These are phyloP conservation scores for Spirogloea muscicola DNA, from an alignment of 139 green algal genomes.

Conservation along the genomic window DNA sequence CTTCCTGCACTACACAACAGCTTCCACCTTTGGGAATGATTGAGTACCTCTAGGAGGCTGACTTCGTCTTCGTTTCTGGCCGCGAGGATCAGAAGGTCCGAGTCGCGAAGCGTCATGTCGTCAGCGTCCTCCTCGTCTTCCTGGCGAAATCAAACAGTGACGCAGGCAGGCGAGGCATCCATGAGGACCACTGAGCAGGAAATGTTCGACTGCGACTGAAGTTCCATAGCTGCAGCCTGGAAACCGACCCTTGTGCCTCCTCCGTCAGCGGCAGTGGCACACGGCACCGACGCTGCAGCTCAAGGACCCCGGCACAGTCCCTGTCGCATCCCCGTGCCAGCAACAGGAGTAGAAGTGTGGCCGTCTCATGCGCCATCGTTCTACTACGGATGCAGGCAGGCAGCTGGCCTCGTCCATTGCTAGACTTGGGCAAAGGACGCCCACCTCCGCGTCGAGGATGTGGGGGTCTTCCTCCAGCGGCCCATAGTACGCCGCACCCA, in stretches of 20 bases:
- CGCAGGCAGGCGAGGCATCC: too few relatives aligned
- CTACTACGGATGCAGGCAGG: not conserved
- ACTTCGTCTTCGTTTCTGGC: slow-evolving; percentile 91
- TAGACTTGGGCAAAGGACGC: not conserved
- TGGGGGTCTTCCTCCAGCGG: slow-evolving; percentile 66
- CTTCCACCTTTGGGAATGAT: not conserved
- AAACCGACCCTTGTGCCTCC: not conserved
- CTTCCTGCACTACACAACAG: not conserved
- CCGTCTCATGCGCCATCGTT: not conserved
- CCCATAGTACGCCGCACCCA: slow-evolving; percentile 41
- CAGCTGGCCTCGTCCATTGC: not conserved
- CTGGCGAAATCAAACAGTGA: slow-evolving; percentile 38
- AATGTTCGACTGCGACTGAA: too few relatives aligned
- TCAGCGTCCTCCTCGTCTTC: slow-evolving; percentile 66
- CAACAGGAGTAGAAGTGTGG: not conserved
- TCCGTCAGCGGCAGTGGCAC: not conserved
- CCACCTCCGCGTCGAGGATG: slow-evolving; percentile 50
- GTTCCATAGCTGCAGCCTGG: not conserved
- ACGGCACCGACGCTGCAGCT: not conserved
- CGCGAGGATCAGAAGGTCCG: slow-evolving; percentile 85
- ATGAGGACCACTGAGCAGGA: too few relatives aligned
- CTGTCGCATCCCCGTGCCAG: not conserved
- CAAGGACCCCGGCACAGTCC: not conserved
- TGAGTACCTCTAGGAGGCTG: slow-evolving; percentile 77
- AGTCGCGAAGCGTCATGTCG: slow-evolving; percentile 64